phyloP scores from a whole-genome alignment of 305 asterid genomes.

The Plantago coronopus region DNA sequence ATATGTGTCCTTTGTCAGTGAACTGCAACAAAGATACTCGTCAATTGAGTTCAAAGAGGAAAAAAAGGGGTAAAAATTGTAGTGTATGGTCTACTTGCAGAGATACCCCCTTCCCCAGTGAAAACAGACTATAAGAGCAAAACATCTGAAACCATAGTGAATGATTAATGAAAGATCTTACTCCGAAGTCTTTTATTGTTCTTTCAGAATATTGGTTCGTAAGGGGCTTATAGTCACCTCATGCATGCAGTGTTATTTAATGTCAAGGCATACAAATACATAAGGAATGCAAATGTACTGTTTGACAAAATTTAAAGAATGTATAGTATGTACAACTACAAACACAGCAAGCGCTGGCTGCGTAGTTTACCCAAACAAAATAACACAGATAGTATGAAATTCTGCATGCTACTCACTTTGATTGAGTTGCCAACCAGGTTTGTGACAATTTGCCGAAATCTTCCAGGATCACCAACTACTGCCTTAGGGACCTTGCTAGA shows the following conservation, averaged over 20 bases:
- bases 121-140: too few species aligned
- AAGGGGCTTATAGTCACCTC: too few species aligned
- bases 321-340: background rate
- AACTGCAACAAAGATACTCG: constrained; percentile 45
- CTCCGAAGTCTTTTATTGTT: too few species aligned
- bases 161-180: too few species aligned
- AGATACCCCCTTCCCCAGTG: background rate
- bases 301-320: too few species aligned
- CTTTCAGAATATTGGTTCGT: too few species aligned
- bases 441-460: constrained; percentile 86
- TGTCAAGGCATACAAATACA: too few species aligned
- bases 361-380: background rate
- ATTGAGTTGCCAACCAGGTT: constrained; percentile 93
- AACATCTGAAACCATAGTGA: too few species aligned
- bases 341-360: background rate
- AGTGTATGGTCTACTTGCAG: background rate
- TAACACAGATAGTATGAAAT: background rate
- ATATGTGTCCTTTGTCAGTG: constrained; percentile 91
- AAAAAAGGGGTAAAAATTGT: background rate
- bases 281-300: too few species aligned
- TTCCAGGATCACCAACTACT: constrained; percentile 90
- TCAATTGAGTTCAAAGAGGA: constrained; percentile 9
- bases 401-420: constrained; percentile 52
- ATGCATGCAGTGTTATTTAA: too few species aligned
- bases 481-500: constrained; percentile 72